Conservation (phyloP, 106 monocot species). For the Triglochin maritima region DNA sequence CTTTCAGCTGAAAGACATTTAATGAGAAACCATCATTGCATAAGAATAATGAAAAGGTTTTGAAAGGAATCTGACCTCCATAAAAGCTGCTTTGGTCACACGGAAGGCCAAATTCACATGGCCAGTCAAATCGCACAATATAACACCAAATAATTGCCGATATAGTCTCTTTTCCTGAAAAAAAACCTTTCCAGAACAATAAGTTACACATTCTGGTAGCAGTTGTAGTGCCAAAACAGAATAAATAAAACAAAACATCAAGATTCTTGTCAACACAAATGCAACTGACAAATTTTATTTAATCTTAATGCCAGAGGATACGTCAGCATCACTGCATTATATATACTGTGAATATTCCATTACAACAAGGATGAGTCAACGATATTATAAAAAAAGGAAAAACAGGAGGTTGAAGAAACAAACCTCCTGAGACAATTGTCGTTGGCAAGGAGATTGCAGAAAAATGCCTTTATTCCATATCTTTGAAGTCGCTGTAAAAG, state of each 20-base stretch:
- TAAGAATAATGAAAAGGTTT: background rate
- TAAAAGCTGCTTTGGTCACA: slow-evolving; percentile 45
- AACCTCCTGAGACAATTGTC: slow-evolving; percentile 41
- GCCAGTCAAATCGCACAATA: slow-evolving; percentile 65
- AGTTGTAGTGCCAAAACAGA: too few species aligned
- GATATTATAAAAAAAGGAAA: slow-evolving; percentile 2
- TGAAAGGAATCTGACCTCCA: slow-evolving; percentile 38
- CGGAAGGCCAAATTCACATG: slow-evolving; percentile 62
- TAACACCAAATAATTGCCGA: slow-evolving; percentile 39
- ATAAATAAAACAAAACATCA: too few species aligned
- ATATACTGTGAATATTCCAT: too few species aligned
- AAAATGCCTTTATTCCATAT: slow-evolving; percentile 39
- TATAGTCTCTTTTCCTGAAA: slow-evolving; percentile 40
- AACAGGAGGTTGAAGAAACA: background rate
- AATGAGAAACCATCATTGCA: slow-evolving; percentile 3
- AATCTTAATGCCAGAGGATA: too few species aligned
- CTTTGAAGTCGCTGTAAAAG: slow-evolving; percentile 36
- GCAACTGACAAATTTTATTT: too few species aligned
- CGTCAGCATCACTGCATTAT: too few species aligned
- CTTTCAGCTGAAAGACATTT: slow-evolving; percentile 49
- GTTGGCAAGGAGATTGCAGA: slow-evolving; percentile 23
- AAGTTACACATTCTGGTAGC: background rate
- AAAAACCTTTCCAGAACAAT: background rate
- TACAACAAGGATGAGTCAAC: too few species aligned
- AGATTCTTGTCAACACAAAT: too few species aligned